A percentile compares a stretch with the other conserved stretches of the same genome.
Evolutionary conservation across 164 flowering plant species (phyloP).

Genomic region (Magnolia changhungtana): DNA sequence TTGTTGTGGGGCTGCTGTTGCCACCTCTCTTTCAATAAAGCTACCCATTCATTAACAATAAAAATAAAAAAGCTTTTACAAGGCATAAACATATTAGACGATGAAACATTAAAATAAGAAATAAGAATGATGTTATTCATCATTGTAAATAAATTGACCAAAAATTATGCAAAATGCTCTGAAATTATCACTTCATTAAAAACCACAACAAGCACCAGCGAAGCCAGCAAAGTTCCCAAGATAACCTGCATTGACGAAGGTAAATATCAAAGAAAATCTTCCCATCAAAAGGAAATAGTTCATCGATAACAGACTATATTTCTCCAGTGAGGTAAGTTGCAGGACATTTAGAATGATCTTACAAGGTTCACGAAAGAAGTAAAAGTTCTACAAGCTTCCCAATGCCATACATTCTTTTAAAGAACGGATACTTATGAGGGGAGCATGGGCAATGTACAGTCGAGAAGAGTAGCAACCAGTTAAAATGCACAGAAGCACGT

Average conservation of each 20-base stretch:
- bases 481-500: constrained; percentile 87
- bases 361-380: background rate
- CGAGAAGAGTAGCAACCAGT: constrained; percentile 97
- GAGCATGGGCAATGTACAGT: constrained; percentile 92
- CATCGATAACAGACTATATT: background rate
- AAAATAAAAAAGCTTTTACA: background rate
- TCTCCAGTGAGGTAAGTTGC: background rate
- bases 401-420: background rate
- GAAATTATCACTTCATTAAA: constrained; percentile 99
- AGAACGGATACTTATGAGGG: constrained; percentile 65
- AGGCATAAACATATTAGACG: background rate
- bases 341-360: background rate
- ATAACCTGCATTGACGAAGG: constrained; percentile 61
- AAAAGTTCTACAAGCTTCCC: background rate
- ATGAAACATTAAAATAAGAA: background rate
- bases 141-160: constrained; percentile 48
- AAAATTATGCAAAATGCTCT: constrained; percentile 97
- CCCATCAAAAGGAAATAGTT: background rate
- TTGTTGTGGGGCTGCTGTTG: too few species aligned
- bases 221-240: constrained; percentile 82
- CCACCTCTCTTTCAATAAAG: too few species aligned
- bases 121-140: background rate
- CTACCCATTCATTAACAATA: background rate
- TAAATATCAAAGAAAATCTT: background rate
- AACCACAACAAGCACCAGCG: constrained; percentile 97